Conservation (phyloP, 495 filamentous ascomycete species). For the Niebla homalea region DNA sequence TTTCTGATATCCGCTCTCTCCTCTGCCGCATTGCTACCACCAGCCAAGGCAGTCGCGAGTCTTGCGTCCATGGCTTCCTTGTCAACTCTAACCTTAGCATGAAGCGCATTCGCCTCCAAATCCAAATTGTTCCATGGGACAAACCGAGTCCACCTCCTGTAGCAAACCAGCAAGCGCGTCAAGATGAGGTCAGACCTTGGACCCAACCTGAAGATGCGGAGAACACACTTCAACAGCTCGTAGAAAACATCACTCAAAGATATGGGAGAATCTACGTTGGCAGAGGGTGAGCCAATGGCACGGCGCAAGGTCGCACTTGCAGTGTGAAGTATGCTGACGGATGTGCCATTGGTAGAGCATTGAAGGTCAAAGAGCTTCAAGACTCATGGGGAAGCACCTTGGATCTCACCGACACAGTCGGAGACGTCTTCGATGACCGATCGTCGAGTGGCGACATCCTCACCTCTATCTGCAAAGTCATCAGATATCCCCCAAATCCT, state of each 20-base stretch:
- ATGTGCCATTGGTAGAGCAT: conserved; percentile 3
- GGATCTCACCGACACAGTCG: conserved; percentile 7
- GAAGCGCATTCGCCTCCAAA: conserved; percentile 12
- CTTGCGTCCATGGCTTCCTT: not conserved
- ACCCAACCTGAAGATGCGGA: conserved; percentile 8
- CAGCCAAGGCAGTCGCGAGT: not conserved
- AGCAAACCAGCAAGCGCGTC: conserved; percentile 4
- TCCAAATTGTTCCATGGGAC: conserved; percentile 9
- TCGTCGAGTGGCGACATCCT: not conserved
- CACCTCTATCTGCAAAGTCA: conserved; percentile 10
- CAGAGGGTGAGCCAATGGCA: conserved; percentile 3
- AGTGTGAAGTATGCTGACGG: not conserved
- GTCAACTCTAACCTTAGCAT: not conserved
- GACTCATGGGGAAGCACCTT: conserved; percentile 8
- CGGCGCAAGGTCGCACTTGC: not conserved
- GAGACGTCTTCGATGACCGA: conserved; percentile 17
- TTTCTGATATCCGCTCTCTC: no score
- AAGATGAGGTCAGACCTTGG: conserved; percentile 6
- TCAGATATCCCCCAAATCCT: conserved; percentile 8
- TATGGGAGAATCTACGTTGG: conserved; percentile 7
- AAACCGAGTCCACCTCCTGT: not conserved
- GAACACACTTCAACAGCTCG: conserved; percentile 6
- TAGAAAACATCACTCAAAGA: conserved; percentile 4
- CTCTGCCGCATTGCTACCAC: not conserved
- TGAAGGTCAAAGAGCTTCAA: conserved; percentile 12